Evolutionary conservation across 805 yeast genomes (phyloP).

Genomic region (Monosporozyma yasuniensis): DNA sequence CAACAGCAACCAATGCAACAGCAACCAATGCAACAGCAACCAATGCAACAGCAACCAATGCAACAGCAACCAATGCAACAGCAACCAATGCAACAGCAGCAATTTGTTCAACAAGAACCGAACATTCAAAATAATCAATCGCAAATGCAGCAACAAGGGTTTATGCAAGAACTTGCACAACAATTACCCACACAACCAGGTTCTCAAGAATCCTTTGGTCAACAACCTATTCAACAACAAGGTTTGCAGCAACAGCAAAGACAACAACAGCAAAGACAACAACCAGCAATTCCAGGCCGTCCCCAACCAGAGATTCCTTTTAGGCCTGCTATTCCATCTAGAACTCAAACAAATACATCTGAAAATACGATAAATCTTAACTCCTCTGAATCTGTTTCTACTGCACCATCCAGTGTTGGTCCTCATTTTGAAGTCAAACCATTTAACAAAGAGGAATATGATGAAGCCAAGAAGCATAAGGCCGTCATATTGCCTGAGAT

Average conservation of each 20-base stretch:
- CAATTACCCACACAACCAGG: not conserved
- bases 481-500: conserved; percentile 8
- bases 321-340: not conserved
- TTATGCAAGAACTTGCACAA: not conserved
- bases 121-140: conserved; percentile 8
- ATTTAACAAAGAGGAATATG: conserved; percentile 10
- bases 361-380: not conserved
- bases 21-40: conserved; percentile 7
- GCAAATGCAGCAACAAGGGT: conserved; percentile 1
- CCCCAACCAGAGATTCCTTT: conserved; percentile 2
- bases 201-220: not conserved
- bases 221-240: conserved; percentile 5
- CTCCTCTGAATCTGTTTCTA: not conserved
- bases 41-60: conserved; percentile 1
- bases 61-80: conserved; percentile 9
- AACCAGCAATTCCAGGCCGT: not conserved
- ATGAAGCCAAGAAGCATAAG: conserved; percentile 7
- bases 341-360: conserved; percentile 3
- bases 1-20: conserved; percentile 9
- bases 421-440: conserved; percentile 16
- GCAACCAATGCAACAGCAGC: conserved; percentile 7
- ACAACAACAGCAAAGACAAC: conserved; percentile 6
- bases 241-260: conserved; percentile 7
- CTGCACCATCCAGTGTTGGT: conserved; percentile 1
- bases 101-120: conserved; percentile 4